Base-by-base conservation (phyloP, 2,329 filamentous ascomycete genomes). In the Grosmannia penicillata region DNA sequence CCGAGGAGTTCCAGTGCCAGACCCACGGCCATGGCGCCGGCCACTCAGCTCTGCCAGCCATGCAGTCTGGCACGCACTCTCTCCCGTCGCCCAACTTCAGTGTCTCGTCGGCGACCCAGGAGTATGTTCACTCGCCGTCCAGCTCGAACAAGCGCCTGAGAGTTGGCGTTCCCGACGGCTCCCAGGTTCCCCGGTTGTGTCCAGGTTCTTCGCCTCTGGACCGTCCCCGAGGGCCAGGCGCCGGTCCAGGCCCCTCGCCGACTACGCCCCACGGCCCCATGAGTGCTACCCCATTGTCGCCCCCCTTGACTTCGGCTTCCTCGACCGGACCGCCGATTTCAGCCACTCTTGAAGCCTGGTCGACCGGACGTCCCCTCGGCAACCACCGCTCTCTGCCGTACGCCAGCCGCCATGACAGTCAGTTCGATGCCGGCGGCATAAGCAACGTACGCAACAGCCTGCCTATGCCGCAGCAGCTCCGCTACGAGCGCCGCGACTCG, bases 121-220 rank as follows among this genome's bases (percentile, higher is more conserved):
- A 68, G 40, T 72, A 72, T 45, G 50, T 63, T 11, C 59, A 69
- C 51, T 70, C 68, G 23, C 60, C 68, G 7, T 25, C 26, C 21
- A 60, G 49, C 43, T 51, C 53, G n/a, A 58, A 54, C 49, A 72
- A 71, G 54, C 60, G 66, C 43, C 62, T 62, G 45, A 59, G 65
- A 15, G 45, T 61, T 8, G 65, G 62, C 2, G 51, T 56, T 14
- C 4, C 13, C 27, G 25, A 27, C 10, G n/a, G 25, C 11, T 27
- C n/a, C 25, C 25, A 27, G 25, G 17, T 29, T 14, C 27, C 27
- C 17, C 58, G 68, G 27, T 53, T 65, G 24, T 69, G 65, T 47
- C 55, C 54, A 33, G 17, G 8, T 7, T 30, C 22, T 21, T 18
- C 30, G n/a, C 25, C 33, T 23, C 30, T 37, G 33, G 37, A 34